These are phyloP conservation scores for Candida chilensis DNA, from an alignment of 805 yeast species.

Conservation along the genomic window DNA sequence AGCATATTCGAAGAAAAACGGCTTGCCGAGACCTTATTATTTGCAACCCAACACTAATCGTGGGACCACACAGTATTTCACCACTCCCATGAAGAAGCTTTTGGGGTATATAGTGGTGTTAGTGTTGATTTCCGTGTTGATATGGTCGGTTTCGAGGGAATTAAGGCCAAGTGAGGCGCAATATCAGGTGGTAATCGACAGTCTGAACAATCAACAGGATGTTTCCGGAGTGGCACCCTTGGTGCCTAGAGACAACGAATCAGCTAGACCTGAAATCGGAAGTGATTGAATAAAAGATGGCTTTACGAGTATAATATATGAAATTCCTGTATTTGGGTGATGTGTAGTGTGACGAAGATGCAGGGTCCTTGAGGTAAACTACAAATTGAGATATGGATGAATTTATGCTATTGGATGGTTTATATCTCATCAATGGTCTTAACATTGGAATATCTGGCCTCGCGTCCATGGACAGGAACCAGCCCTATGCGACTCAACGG, in stretches of 20 bases:
- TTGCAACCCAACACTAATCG: background rate
- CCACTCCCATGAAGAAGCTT: constrained; percentile 1
- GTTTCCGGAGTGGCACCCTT: too few relatives aligned
- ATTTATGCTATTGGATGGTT: too few relatives aligned
- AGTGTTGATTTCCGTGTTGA: background rate
- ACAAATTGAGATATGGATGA: too few relatives aligned
- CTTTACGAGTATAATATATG: too few relatives aligned
- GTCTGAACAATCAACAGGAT: too few relatives aligned
- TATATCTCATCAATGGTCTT: background rate
- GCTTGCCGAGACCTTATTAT: background rate
- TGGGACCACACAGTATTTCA: background rate
- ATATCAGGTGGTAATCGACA: background rate
- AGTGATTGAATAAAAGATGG: too few relatives aligned
- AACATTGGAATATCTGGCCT: background rate
- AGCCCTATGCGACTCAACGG: constrained; percentile 35
- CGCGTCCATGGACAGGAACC: constrained; percentile 3
- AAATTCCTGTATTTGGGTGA: too few relatives aligned
- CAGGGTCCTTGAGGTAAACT: too few relatives aligned
- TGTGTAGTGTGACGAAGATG: too few relatives aligned
- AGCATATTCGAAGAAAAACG: background rate
- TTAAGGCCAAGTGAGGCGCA: background rate
- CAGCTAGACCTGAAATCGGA: too few relatives aligned
- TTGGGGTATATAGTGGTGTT: constrained; percentile 1
- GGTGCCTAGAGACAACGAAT: too few relatives aligned
- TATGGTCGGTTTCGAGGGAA: background rate